Conservation (phyloP, 2,329 filamentous ascomycete species). For the Hypoxylon sp. region DNA sequence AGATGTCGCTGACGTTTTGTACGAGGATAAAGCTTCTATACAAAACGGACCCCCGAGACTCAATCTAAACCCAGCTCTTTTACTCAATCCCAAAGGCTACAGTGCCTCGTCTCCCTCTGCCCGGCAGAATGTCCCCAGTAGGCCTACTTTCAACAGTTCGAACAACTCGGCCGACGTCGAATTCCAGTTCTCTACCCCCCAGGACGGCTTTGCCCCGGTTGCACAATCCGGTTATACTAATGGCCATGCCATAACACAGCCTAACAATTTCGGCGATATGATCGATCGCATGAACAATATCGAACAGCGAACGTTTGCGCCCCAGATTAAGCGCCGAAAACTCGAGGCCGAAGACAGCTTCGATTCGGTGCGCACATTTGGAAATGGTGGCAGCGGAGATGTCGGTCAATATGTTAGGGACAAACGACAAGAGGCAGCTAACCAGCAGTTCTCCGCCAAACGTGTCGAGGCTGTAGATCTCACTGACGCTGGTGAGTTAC, state of each 20-base stretch:
- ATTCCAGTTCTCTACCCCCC: slow-evolving; percentile 56
- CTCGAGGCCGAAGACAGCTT: slow-evolving; percentile 63
- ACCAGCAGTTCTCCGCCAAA: slow-evolving; percentile 38
- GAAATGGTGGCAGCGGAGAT: slow-evolving; percentile 67
- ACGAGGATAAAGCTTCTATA: slow-evolving; percentile 47
- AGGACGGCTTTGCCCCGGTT: slow-evolving; percentile 47
- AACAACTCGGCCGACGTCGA: slow-evolving; percentile 59
- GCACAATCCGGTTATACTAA: slow-evolving; percentile 37
- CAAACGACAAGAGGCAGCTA: slow-evolving; percentile 63
- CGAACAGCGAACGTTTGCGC: slow-evolving; percentile 71
- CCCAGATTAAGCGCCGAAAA: slow-evolving; percentile 77
- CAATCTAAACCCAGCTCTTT: slow-evolving; percentile 59
- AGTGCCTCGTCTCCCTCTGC: slow-evolving; percentile 44
- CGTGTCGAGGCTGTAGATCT: slow-evolving; percentile 69
- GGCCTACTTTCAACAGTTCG: slow-evolving; percentile 49
- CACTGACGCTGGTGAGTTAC: slow-evolving; percentile 63
- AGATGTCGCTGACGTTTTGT: slow-evolving; percentile 47
- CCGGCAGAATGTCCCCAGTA: slow-evolving; percentile 37
- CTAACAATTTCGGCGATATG: slow-evolving; percentile 69
- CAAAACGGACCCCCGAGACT: slow-evolving; percentile 48
- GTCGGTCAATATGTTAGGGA: slow-evolving; percentile 78
- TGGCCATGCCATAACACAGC: slow-evolving; percentile 33
- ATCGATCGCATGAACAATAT: slow-evolving; percentile 85
- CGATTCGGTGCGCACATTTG: slow-evolving; percentile 60
- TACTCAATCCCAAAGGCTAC: slow-evolving; percentile 61